Percentiles rank a stretch among this genome's conserved stretches.
Evolutionary conservation across 345 rosid genomes (phyloP).

Genomic region (Litchi chinensis): DNA sequence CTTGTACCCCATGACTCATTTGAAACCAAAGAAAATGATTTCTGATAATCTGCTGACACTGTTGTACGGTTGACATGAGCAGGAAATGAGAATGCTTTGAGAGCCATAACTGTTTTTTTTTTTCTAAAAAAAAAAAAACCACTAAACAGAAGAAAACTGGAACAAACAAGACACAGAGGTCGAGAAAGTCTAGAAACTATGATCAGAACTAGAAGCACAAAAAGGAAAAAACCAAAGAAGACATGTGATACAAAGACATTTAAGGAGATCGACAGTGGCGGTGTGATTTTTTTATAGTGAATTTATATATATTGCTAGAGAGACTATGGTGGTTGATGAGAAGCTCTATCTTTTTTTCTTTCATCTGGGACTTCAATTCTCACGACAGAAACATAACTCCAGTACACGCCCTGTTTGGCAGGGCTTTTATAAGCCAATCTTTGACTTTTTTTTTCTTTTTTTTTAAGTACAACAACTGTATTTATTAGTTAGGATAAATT

Average conservation of each 20-base stretch:
- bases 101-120: slow-evolving; percentile 61
- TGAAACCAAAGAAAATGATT: slow-evolving; percentile 37
- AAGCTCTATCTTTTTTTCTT: neutral
- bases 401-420: no score
- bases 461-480: no score
- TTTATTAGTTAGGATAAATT: no score
- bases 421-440: no score
- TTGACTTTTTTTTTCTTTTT: no score
- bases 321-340: neutral
- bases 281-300: neutral
- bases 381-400: no score
- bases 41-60: slow-evolving; percentile 41
- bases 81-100: slow-evolving; percentile 67
- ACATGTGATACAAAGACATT: neutral
- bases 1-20: slow-evolving; percentile 44
- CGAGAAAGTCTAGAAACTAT: neutral
- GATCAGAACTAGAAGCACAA: neutral
- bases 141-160: neutral
- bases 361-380: no score
- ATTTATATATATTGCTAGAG: neutral
- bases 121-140: no score
- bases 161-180: neutral
- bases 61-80: slow-evolving; percentile 37
- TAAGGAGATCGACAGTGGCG: neutral
- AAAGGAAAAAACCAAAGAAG: neutral